phyloP scores from a whole-genome alignment of 331 rosid genomes.

The Malus hybrid region DNA sequence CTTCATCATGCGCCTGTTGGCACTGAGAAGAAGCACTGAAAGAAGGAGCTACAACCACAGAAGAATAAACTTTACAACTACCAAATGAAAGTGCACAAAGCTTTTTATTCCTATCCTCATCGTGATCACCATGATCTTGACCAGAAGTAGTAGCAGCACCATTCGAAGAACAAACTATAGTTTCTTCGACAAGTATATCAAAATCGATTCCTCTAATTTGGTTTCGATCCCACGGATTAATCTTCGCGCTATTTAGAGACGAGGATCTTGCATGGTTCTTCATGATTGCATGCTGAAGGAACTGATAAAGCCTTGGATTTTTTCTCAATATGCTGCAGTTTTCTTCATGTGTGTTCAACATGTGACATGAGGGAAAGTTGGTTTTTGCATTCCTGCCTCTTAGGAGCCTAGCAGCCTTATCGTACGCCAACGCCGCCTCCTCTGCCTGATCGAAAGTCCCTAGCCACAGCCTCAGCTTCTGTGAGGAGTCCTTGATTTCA shows the following conservation, averaged over 20 bases:
- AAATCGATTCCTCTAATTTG: not conserved
- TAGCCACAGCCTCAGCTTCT: conserved; percentile 82
- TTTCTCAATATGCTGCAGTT: conserved; percentile 34
- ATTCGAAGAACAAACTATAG: conserved; percentile 51
- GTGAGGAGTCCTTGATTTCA: conserved; percentile 66
- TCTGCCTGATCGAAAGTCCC: conserved; percentile 79
- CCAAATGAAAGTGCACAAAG: conserved; percentile 39
- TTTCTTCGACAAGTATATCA: conserved; percentile 57
- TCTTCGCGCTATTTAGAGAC: not conserved
- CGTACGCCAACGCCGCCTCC: conserved; percentile 84
- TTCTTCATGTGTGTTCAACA: conserved; percentile 27
- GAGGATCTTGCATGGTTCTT: conserved; percentile 50
- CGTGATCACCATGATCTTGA: conserved; percentile 16
- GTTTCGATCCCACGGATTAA: not conserved
- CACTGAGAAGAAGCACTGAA: conserved; percentile 37
- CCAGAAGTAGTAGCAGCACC: not conserved
- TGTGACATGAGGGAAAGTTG: conserved; percentile 39
- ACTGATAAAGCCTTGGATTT: conserved; percentile 60
- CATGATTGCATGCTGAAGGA: conserved; percentile 64
- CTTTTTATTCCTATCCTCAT: not conserved
- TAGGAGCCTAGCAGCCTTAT: conserved; percentile 75
- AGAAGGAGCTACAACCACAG: conserved; percentile 94
- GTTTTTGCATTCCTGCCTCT: conserved; percentile 88
- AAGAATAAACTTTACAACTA: conserved; percentile 79
- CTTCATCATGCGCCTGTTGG: conserved; percentile 12